phyloP scores from a whole-genome alignment of 805 yeast genomes.

The Nakazawaea populi region DNA sequence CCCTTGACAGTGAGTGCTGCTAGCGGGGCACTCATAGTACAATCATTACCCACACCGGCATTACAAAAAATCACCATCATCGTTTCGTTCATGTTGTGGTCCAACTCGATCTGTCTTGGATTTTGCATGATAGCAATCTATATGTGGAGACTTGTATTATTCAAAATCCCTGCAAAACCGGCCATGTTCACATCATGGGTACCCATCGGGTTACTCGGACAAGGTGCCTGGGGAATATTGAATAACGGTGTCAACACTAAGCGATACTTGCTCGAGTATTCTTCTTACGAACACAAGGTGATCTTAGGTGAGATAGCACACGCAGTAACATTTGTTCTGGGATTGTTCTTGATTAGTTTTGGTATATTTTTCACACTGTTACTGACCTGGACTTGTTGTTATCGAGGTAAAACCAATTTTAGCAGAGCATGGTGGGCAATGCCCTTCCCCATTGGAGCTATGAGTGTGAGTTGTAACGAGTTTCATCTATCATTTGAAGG shows the following conservation, averaged over 20 bases:
- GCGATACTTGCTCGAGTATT: conserved; percentile 8
- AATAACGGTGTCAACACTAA: conserved; percentile 41
- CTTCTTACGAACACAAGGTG: neutral
- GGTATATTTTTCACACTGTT: conserved; percentile 27
- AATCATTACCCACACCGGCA: conserved; percentile 32
- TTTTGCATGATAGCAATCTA: conserved; percentile 49
- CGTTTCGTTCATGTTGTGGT: conserved; percentile 56
- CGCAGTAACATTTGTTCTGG: conserved; percentile 1
- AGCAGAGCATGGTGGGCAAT: conserved; percentile 69
- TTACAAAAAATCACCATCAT: conserved; percentile 48
- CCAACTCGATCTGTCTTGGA: conserved; percentile 61
- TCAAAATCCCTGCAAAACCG: conserved; percentile 52
- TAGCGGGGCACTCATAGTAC: conserved; percentile 53
- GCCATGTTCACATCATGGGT: conserved; percentile 60
- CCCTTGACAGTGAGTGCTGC: conserved; percentile 73
- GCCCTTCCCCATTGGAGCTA: conserved; percentile 88
- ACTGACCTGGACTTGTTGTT: conserved; percentile 26
- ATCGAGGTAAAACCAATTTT: conserved; percentile 24
- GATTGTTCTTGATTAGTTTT: conserved; percentile 14
- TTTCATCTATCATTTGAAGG: conserved; percentile 40
- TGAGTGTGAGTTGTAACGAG: conserved; percentile 55
- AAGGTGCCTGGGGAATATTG: conserved; percentile 68
- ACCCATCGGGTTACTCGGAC: conserved; percentile 83
- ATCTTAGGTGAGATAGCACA: conserved; percentile 6
- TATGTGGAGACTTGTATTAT: conserved; percentile 50